Conservation (phyloP, 805 yeast genomes). For the Metschnikowia henanensis region DNA sequence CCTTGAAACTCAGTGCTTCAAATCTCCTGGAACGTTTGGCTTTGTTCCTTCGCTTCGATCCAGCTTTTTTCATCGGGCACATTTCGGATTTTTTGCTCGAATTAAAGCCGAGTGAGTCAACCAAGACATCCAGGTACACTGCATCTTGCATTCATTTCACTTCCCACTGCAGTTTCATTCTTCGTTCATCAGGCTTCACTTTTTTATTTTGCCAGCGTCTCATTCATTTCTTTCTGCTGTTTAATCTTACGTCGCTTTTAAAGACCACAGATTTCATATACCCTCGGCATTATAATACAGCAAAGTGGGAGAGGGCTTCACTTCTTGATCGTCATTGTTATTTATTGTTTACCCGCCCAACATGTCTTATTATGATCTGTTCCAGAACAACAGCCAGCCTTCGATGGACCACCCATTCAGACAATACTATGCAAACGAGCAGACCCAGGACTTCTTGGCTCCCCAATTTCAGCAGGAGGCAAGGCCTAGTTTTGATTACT, state of each 20-base stretch:
- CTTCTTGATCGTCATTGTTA: constrained; percentile 2
- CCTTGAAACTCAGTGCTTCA: not conserved
- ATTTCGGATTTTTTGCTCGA: not conserved
- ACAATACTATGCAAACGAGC: constrained; percentile 24
- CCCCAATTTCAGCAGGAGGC: constrained; percentile 4
- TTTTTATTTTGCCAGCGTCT: not conserved
- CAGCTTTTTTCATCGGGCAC: not conserved
- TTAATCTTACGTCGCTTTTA: no score
- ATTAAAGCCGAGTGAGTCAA: not conserved
- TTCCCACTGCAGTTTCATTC: constrained; percentile 11
- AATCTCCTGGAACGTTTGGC: not conserved
- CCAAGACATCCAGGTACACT: not conserved
- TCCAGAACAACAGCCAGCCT: constrained; percentile 37
- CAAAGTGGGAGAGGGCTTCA: constrained; percentile 3
- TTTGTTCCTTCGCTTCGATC: not conserved
- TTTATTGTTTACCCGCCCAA: not conserved
- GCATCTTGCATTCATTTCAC: constrained; percentile 12
- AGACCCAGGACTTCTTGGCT: constrained; percentile 5
- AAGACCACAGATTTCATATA: no score
- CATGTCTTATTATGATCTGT: constrained; percentile 45
- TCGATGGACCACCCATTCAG: constrained; percentile 29
- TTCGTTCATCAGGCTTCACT: not conserved
- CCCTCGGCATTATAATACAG: no score
- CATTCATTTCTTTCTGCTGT: constrained; percentile 6
- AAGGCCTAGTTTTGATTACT: constrained; percentile 2